Base-by-base conservation (phyloP, 83 land plant genomes). In the Picea mariana region DNA sequence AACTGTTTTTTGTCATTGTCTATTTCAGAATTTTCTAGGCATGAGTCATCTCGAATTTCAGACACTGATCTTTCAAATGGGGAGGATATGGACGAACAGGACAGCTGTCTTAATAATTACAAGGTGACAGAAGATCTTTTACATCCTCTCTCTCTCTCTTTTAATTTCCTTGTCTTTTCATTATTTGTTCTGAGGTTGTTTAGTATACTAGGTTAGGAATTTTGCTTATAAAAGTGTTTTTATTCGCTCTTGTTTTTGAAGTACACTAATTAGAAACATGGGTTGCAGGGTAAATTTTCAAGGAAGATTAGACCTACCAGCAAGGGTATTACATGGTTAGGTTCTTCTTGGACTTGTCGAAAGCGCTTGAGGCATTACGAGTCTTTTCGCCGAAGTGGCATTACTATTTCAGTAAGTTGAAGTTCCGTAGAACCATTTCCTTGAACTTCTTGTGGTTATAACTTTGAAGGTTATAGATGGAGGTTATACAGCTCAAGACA, bases 271-370 rank as follows among this genome's bases (percentile, higher is more conserved):
- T 7, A 75, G 31, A 44, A 26, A 44, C 27, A 40, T 61, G 24
- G 5, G 66, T 66, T 49, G 60, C 82, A 83, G 86, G 81, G 78
- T 68, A 76, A 69, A 23, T 64, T 77, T 62, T n/a, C 80, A 31
- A 85, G 78, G 64, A 84, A 80, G 62, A 62, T 82, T 52, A 86
- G 62, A 76, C 71, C 61, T 58, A 73, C 71, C 26, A 78, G 81
- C 78, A 83, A 83, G 77, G 91, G 89, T 68, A 93, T 93, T 82
- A 23, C 76, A 52, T 96, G 99, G 99, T 73, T 95, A 65, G 98
- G 98, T 58, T 67, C 92, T 16, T 38, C 95, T 58, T 92, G 94
- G 93, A 92, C 67, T 34, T 95, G 98, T 23, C 83, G 88, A 60
- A 95, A 91, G 81, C 87, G 83, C 23, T 73, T 93, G 73, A 92